phyloP scores from a whole-genome alignment of 2,329 filamentous ascomycete genomes.

The Coniochaeta pulveracea region DNA sequence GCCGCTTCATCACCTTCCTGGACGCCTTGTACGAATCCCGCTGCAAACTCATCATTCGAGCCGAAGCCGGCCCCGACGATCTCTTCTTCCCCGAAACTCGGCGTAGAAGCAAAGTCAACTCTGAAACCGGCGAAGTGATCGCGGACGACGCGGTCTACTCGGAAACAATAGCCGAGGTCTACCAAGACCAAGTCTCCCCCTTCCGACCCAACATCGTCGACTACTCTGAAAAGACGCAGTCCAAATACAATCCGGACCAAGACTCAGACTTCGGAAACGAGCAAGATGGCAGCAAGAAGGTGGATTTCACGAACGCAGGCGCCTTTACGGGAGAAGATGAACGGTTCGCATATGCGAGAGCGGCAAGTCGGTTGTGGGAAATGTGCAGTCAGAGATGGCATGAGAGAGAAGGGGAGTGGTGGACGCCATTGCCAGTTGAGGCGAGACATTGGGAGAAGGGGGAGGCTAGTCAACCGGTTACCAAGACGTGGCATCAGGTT shows the following conservation, averaged over 20 bases:
- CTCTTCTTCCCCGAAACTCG: conserved; percentile 63
- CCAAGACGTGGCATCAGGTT: conserved; percentile 5
- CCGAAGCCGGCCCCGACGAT: conserved; percentile 56
- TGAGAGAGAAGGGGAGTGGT: conserved; percentile 51
- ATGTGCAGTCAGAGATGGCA: conserved; percentile 68
- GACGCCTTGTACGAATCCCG: conserved; percentile 75
- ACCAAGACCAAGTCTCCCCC: conserved; percentile 64
- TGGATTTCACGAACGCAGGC: conserved; percentile 57
- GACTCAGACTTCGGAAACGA: conserved; percentile 41
- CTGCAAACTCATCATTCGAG: conserved; percentile 62
- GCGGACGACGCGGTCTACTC: conserved; percentile 27
- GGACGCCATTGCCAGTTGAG: conserved; percentile 52
- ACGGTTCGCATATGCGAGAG: conserved; percentile 69
- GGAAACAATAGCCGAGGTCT: conserved; percentile 47
- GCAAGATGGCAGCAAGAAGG: conserved; percentile 17
- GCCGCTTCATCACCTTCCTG: conserved; percentile 68
- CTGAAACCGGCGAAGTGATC: neutral
- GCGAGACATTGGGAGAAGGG: conserved; percentile 31
- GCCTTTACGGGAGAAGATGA: conserved; percentile 74
- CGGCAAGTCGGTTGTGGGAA: conserved; percentile 70
- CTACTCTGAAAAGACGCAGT: conserved; percentile 35
- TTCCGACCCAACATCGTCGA: conserved; percentile 70
- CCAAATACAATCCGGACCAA: conserved; percentile 43
- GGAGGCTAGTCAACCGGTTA: conserved; percentile 11
- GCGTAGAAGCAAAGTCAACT: neutral